Evolutionary conservation across 1,139 yeast species (phyloP), one percentile per base, ranked within the genome.

Genomic region (Yamadazyma atmosphaerica): DNA sequence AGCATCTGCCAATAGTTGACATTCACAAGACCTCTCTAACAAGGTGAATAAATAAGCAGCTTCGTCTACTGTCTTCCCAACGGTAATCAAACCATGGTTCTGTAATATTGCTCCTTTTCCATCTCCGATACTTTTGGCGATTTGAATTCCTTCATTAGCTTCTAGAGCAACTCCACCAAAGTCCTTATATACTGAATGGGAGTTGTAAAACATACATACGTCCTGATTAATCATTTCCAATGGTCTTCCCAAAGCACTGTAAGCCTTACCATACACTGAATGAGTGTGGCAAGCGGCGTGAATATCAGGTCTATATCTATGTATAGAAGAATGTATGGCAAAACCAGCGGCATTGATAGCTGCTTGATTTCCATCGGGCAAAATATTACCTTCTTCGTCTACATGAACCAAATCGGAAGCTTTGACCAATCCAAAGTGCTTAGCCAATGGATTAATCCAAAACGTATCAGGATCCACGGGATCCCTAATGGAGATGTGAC

Each of bases 141-240:
- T 79, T 36, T 72, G 75, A 35, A 59, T 57, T 14, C 95, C 94
- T 59, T 86, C 95, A 37, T 74, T 76, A n/a, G 69, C 74, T 45
- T 84, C 89, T 23, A 86, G 58, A 0, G 89, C 95, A 36, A 86
- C 86, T 17, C 95, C 95, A 15, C 94, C 94, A 58, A 84, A 86
- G 57, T 79, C 79, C 24, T 60, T 50, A 59, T 82, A 84, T 2
- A 86, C 89, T 2, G 80, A 60, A 48, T 85, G 92, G 35, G 72
- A 65, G 32, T 81, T 77, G 70, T 82, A 82, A 49, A 86, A 79
- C 5, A 72, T 65, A 56, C 90, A 83, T 3, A 72, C 84, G 53
- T 86, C 95, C 62, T 86, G 95, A 63, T 83, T 84, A 47, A 86
- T 60, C 94, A 86, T 86, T 42, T 83, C 89, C 49, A 86, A 67